A percentile compares a stretch with the other conserved stretches of the same genome.
phyloP scores from a whole-genome alignment of 164 flowering plant genomes.

The Macadamia integrifolia region DNA sequence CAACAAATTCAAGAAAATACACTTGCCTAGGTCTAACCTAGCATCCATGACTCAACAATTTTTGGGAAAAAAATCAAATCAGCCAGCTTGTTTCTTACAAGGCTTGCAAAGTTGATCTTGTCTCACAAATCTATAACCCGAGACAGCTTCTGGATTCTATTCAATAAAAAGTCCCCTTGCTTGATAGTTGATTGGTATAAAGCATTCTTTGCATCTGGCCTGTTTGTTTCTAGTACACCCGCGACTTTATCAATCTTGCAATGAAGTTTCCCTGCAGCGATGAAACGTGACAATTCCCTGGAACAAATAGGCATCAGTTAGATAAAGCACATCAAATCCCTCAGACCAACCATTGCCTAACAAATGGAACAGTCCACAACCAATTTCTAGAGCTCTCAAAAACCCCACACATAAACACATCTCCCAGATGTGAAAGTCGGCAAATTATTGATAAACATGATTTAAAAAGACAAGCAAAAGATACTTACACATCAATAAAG shows the following conservation, averaged over 20 bases:
- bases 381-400: not conserved
- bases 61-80: no score
- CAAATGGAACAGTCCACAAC: no score
- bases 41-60: no score
- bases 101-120: not conserved
- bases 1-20: no score
- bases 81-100: no score
- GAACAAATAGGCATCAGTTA: slow-evolving; percentile 1
- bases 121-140: slow-evolving; percentile 84
- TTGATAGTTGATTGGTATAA: slow-evolving; percentile 94
- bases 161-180: slow-evolving; percentile 91
- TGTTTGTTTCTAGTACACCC: slow-evolving; percentile 92
- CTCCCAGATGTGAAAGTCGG: not conserved
- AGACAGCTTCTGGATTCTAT: slow-evolving; percentile 90
- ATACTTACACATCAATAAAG: slow-evolving; percentile 90
- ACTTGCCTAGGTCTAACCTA: no score
- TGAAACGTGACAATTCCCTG: slow-evolving; percentile 96
- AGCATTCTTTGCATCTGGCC: slow-evolving; percentile 95
- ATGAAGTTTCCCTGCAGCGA: slow-evolving; percentile 96
- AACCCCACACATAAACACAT: not conserved
- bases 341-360: not conserved
- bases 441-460: not conserved
- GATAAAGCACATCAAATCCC: not conserved
- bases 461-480: not conserved
- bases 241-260: slow-evolving; percentile 98